These are phyloP conservation scores for Setomelanomma holmii DNA, from an alignment of 2,329 filamentous ascomycete species.

Conservation along the genomic window DNA sequence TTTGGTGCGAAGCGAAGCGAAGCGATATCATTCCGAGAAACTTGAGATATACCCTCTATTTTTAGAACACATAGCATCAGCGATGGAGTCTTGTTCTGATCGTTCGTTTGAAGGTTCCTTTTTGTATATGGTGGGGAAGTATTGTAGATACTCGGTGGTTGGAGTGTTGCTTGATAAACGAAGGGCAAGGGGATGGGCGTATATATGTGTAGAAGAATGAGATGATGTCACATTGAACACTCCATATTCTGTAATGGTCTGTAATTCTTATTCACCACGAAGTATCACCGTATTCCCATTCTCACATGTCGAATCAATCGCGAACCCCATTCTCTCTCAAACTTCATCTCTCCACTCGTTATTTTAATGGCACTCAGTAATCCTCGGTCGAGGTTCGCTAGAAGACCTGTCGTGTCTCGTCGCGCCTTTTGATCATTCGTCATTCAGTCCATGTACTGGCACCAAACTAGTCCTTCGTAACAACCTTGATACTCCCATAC, in stretches of 20 bases:
- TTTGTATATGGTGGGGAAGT: background rate
- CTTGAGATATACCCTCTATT: slow-evolving; percentile 17
- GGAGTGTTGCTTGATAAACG: background rate
- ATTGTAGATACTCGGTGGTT: background rate
- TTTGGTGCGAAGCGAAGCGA: background rate
- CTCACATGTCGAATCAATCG: no score
- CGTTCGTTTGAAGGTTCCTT: background rate
- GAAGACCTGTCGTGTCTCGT: no score
- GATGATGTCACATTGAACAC: no score
- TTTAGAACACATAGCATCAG: slow-evolving; percentile 25
- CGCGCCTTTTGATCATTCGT: no score
- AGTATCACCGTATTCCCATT: no score
- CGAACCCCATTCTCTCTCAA: no score
- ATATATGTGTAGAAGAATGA: background rate
- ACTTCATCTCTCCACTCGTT: no score
- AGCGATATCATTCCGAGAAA: background rate
- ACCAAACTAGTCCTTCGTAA: background rate
- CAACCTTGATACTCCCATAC: slow-evolving; percentile 8
- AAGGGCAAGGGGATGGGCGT: background rate
- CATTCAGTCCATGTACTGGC: no score
- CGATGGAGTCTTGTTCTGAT: slow-evolving; percentile 26
- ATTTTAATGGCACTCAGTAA: no score
- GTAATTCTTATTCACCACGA: no score
- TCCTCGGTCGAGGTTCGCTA: no score
- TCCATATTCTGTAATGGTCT: no score